Conservation (phyloP, 2,329 filamentous ascomycete genomes). For the Cladorrhinum sp. region DNA sequence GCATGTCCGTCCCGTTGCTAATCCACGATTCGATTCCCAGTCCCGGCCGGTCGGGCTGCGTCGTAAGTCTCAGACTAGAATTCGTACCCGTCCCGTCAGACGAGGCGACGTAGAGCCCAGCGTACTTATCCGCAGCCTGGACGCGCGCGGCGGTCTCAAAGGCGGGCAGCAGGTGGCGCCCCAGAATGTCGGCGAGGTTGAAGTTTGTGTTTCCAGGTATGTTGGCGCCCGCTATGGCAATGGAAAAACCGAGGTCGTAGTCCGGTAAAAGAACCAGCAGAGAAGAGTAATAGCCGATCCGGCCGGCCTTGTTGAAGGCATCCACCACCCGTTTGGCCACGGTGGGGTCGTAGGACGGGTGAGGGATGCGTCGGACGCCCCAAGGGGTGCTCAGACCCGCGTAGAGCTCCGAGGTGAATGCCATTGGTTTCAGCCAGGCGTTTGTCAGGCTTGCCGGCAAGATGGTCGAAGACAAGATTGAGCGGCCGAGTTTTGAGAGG, state of each 20-base stretch:
- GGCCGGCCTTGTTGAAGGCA: constrained; percentile 29
- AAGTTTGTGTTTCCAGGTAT: constrained; percentile 24
- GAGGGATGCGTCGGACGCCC: constrained; percentile 39
- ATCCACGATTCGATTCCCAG: constrained; percentile 24
- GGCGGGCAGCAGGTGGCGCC: constrained; percentile 23
- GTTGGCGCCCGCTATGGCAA: constrained; percentile 28
- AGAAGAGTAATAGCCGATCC: constrained; percentile 29
- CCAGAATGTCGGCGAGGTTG: constrained; percentile 25
- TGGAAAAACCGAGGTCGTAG: constrained; percentile 28
- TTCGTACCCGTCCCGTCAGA: constrained; percentile 1
- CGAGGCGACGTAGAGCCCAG: constrained; percentile 20
- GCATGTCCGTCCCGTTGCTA: constrained; percentile 25
- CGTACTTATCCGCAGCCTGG: constrained; percentile 18
- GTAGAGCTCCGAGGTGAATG: constrained; percentile 34
- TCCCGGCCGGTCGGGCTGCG: constrained; percentile 22
- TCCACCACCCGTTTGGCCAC: constrained; percentile 31
- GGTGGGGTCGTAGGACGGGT: constrained; percentile 11
- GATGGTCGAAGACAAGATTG: constrained; percentile 40
- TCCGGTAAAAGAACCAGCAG: constrained; percentile 26
- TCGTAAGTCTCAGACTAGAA: constrained; percentile 18
- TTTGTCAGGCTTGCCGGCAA: constrained; percentile 36
- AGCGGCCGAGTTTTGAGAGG: constrained; percentile 41
- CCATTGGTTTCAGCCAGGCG: constrained; percentile 43
- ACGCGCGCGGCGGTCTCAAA: constrained; percentile 24
- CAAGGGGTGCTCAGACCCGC: constrained; percentile 43